Base-by-base conservation (phyloP, 192 early-diverging fungal genomes). In the Entomortierella parvispora region DNA sequence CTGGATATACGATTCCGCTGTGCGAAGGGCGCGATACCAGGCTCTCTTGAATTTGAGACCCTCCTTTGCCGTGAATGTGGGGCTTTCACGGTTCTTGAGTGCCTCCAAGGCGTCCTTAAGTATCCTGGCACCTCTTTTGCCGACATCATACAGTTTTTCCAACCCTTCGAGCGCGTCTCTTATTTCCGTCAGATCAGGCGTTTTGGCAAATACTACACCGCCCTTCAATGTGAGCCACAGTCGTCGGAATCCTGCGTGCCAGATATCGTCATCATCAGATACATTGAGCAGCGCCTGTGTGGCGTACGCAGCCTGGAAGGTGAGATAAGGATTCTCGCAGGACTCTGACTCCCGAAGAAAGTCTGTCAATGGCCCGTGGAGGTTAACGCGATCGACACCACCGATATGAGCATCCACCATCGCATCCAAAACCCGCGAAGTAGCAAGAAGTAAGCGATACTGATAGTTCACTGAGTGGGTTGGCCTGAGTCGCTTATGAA, bases 11-110 rank as follows among this genome's bases (percentile, higher is more conserved):
- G 29, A 15, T 25, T 63, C 61, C 40, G 61, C 47, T 40, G 10
- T 42, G 14, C 47, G 48, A 15, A 52, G 49, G 31, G 61, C 37
- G 11, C 20, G 61, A 17, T 51, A 63, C 61, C 48, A 63, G 34
- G 23, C 37, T 11, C 31, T 5, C 49, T 63, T 51, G 10, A 42
- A 63, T 22, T 52, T 63, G 61, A 63, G 22, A 25, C 48, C 49
- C 34, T 52, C 61, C 33, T 50, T 48, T 2, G 17, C 37, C 7
- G n/a, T 52, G 49, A 52, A 63, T 42, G 11, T 34, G 49, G 20
- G 46, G 9, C 12, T 23, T 50, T 52, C 47, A 47, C 23, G 28
- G 48, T 7, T 37, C 34, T 37, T 56, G 54, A 37, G 32, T 2
- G 32, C 15, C 61, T n/a, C 49, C 47, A 20, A 26, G 4, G 61